phyloP scores from a whole-genome alignment of 306 rosid species.

The Trifolium pratense region DNA sequence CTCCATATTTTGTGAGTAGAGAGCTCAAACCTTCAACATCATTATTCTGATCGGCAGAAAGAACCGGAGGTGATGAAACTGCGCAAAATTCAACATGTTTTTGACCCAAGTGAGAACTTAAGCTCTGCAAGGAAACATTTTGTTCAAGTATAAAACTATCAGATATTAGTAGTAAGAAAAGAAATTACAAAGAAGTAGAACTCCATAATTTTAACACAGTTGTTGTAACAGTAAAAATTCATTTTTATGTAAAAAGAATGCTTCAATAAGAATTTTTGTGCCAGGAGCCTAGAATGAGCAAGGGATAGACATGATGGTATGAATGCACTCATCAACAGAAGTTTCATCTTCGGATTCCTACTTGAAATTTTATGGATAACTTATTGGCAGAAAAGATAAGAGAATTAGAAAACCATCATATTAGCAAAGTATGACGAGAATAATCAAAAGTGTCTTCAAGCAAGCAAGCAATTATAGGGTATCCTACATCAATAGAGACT shows the following conservation, averaged over 20 bases:
- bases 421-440: neutral
- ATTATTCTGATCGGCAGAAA: constrained; percentile 54
- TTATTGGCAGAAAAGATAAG: neutral
- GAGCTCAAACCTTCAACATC: constrained; percentile 54
- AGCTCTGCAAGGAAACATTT: constrained; percentile 54
- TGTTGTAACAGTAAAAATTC: neutral
- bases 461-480: neutral
- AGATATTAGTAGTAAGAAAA: constrained; percentile 21
- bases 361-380: constrained; percentile 25
- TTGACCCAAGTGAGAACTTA: constrained; percentile 59
- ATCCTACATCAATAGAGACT: neutral
- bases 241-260: neutral
- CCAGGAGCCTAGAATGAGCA: too few species aligned
- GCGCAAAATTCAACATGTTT: constrained; percentile 61
- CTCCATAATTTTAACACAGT: neutral
- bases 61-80: constrained; percentile 74
- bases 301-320: too few species aligned
- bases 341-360: too few species aligned
- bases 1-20: constrained; percentile 20
- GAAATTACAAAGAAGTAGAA: constrained; percentile 14
- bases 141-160: constrained; percentile 17
- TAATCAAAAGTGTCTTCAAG: neutral
- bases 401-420: neutral
- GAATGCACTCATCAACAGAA: too few species aligned
- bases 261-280: too few species aligned